Percentiles rank a stretch among this genome's conserved stretches.
phyloP scores from a whole-genome alignment of 306 rosid species.

The Glycyrrhiza uralensis region DNA sequence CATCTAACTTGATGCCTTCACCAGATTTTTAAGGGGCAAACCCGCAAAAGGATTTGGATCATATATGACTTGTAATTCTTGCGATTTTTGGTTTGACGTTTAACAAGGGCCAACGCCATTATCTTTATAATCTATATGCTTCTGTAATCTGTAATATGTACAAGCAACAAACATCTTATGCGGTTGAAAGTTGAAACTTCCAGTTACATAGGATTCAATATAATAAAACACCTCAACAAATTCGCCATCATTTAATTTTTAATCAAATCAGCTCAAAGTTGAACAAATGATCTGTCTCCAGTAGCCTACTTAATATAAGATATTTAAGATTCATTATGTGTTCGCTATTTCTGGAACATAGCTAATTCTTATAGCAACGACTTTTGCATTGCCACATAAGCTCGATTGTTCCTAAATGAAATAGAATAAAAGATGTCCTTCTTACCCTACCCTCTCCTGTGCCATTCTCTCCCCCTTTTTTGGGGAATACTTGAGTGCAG shows the following conservation, averaged over 20 bases:
- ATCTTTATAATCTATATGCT: background rate
- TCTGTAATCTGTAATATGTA: background rate
- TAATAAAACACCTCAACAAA: conserved; percentile 3
- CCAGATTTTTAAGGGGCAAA: background rate
- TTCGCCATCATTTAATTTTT: conserved; percentile 4
- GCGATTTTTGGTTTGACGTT: background rate
- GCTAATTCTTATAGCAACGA: background rate
- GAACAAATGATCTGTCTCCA: background rate
- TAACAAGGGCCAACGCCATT: background rate
- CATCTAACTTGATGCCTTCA: conserved; percentile 28
- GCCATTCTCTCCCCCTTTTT: background rate
- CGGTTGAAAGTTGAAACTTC: conserved; percentile 6
- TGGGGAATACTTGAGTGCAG: background rate
- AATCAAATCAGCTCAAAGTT: background rate
- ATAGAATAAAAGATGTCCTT: conserved; percentile 4
- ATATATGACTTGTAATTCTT: background rate
- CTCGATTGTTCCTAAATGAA: background rate
- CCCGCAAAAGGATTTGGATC: conserved; percentile 5
- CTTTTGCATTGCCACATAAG: background rate
- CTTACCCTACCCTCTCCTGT: background rate
- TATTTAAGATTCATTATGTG: conserved; percentile 2
- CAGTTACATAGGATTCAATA: background rate
- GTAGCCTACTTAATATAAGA: background rate
- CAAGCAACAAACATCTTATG: conserved; percentile 13
- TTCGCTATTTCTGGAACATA: conserved; percentile 5